Evolutionary conservation across 805 yeast species (phyloP), one percentile per base, ranked within the genome.

Genomic region (Lachancea nothofagi): DNA sequence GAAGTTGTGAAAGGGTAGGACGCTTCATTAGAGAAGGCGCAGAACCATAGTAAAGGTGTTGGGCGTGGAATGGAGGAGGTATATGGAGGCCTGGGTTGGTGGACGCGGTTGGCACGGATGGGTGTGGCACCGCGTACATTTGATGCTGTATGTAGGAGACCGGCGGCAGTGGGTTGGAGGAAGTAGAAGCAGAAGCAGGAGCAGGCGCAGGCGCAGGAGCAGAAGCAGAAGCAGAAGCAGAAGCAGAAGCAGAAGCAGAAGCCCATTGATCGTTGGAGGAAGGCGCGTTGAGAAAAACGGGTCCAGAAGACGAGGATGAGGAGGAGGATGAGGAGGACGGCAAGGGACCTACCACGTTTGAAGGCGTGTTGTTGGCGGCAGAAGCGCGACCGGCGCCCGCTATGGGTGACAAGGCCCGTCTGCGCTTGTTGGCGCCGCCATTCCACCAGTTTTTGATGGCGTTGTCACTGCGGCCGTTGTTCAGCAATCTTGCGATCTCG

Each of bases 341-440:
- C n/a, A n/a, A n/a, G n/a, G n/a, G n/a, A n/a, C n/a, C n/a, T n/a
- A n/a, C n/a, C n/a, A n/a, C n/a, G n/a, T n/a, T n/a, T n/a, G n/a
- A n/a, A n/a, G n/a, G n/a, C n/a, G n/a, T n/a, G n/a, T n/a, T n/a
- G n/a, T n/a, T n/a, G n/a, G n/a, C n/a, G n/a, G n/a, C n/a, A n/a
- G n/a, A n/a, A n/a, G n/a, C n/a, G n/a, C n/a, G n/a, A n/a, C n/a
- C n/a, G n/a, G n/a, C n/a, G n/a, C n/a, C n/a, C n/a, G n/a, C 15
- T 14, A 26, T 8, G n/a, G 18, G 31, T 7, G 32, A 18, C 27
- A 23, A 17, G 5, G 38, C 43, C 14, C 87, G 66, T 53, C 93
- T 73, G 45, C 95, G 68, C 44, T 94, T 70, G 57, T 84, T 86
- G 10, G 94, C 90, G 7, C 95, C 94, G 3, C 96, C 95, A 56